Evolutionary conservation across 805 yeast species (phyloP).

Genomic region (Nematodospora valgi): DNA sequence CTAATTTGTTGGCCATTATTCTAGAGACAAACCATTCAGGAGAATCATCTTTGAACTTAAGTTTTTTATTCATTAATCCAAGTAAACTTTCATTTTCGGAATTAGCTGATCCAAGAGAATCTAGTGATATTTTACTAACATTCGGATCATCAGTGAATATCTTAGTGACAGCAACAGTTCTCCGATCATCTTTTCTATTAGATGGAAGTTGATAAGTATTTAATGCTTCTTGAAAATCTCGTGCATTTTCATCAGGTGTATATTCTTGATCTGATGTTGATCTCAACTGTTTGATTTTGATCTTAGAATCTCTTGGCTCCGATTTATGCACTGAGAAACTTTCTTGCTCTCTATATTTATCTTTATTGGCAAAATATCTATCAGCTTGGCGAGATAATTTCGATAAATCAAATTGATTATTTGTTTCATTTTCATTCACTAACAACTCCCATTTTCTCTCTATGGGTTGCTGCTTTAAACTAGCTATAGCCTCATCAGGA

Average conservation of each 20-base stretch:
- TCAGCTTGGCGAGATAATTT: conserved; percentile 13
- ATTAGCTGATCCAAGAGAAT: conserved; percentile 4
- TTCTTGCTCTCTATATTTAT: neutral
- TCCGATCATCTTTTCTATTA: neutral
- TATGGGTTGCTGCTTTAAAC: conserved; percentile 29
- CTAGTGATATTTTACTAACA: conserved; percentile 6
- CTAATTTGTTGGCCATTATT: conserved; percentile 31
- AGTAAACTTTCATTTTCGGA: conserved; percentile 5
- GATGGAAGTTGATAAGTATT: no score
- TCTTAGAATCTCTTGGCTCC: neutral
- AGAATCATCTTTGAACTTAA: conserved; percentile 32
- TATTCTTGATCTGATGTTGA: neutral
- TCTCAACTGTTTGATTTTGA: neutral
- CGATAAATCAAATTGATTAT: conserved; percentile 33
- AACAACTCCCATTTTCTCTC: conserved; percentile 43
- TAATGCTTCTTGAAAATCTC: no score
- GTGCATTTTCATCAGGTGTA: neutral
- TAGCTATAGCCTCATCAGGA: conserved; percentile 29
- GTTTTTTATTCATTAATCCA: conserved; percentile 10
- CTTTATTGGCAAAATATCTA: conserved; percentile 1
- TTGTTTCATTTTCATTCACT: conserved; percentile 38
- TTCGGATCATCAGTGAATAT: neutral
- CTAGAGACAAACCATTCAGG: conserved; percentile 41
- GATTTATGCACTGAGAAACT: neutral
- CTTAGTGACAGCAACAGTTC: conserved; percentile 6